Base-by-base conservation (phyloP, 2,329 filamentous ascomycete genomes). In the Macrophomina tecta region DNA sequence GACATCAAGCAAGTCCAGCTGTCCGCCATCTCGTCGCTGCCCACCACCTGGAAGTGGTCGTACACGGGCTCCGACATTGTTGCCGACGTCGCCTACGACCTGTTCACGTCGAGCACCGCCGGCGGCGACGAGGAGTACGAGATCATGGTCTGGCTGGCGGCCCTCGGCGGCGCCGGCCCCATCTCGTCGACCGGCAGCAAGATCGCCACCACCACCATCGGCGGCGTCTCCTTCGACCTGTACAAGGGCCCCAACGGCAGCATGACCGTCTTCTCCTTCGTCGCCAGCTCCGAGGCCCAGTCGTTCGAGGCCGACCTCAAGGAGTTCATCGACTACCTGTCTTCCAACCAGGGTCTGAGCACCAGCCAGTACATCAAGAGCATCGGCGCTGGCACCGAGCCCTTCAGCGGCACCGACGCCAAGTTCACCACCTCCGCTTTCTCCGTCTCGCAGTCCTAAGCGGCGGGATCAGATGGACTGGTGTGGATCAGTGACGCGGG, bases 131-230 rank as follows among this genome's bases (percentile, higher is more conserved):
- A 81, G n/a, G 80, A 86, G 71, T 89, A 86, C 72, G 88, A 90
- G 76, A 80, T 90, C 71, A 90, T 90, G 88, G 82, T 90, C 70
- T 90, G 88, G 88, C 80, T 89, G 53, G 84, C 80, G 3, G 85
- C 85, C 36, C 76, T 88, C 52, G 86, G 84, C 32, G 83, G 84
- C 61, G 86, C 85, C 1, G 86, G 86, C 5, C 85, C 86, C 30
- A 87, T 89, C 79, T 87, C 87, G 66, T 81, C 75, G 61, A 87
- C 81, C 38, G 86, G 86, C 61, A 79, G 77, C 18, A 71, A 85
- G 5, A 80, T 89, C 69, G 86, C 83, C 3, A 87, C 82, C 0
- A 79, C 83, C 12, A 85, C 80, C 12, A 80, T 90, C 66, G 85
- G 76, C 46, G 87, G 85, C 48, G 75, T 78, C 36, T 76, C 72